These are phyloP conservation scores for Sarocladiaceae sp. DNA, from an alignment of 2,329 filamentous ascomycete genomes.

Conservation along the genomic window DNA sequence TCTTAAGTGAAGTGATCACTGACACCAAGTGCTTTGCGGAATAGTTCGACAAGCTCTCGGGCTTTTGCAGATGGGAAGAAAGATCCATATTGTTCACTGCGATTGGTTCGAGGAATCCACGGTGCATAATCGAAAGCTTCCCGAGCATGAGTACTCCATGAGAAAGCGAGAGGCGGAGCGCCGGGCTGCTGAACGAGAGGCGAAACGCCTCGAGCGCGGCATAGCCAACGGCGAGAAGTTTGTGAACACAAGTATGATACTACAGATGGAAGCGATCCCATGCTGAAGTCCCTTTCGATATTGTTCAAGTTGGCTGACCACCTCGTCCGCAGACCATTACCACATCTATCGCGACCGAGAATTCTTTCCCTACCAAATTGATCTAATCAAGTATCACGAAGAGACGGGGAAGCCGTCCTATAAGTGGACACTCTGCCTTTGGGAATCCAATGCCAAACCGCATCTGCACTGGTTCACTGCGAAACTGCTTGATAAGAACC, in stretches of 20 bases:
- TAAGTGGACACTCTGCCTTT: slow-evolving; percentile 58
- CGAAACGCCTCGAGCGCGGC: slow-evolving; percentile 29
- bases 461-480: slow-evolving; percentile 55
- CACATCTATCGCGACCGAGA: slow-evolving; percentile 58
- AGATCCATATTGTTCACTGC: slow-evolving; percentile 35
- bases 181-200: slow-evolving; percentile 24
- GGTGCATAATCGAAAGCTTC: slow-evolving; percentile 22
- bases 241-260: slow-evolving; percentile 47
- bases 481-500: slow-evolving; percentile 36
- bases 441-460: slow-evolving; percentile 55
- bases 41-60: slow-evolving; percentile 15
- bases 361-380: slow-evolving; percentile 58
- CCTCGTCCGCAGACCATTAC: slow-evolving; percentile 42
- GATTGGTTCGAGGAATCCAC: slow-evolving; percentile 49
- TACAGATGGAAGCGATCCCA: too few relatives aligned
- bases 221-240: slow-evolving; percentile 33
- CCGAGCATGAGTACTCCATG: slow-evolving; percentile 37
- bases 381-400: slow-evolving; percentile 47
- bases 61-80: slow-evolving; percentile 18
- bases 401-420: slow-evolving; percentile 43
- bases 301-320: not conserved
- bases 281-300: too few relatives aligned
- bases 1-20: not conserved
- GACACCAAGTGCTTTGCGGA: too few relatives aligned
- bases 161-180: slow-evolving; percentile 22